Evolutionary conservation across 148 eudicot species (phyloP).

Genomic region (Salicornia ramosissima): DNA sequence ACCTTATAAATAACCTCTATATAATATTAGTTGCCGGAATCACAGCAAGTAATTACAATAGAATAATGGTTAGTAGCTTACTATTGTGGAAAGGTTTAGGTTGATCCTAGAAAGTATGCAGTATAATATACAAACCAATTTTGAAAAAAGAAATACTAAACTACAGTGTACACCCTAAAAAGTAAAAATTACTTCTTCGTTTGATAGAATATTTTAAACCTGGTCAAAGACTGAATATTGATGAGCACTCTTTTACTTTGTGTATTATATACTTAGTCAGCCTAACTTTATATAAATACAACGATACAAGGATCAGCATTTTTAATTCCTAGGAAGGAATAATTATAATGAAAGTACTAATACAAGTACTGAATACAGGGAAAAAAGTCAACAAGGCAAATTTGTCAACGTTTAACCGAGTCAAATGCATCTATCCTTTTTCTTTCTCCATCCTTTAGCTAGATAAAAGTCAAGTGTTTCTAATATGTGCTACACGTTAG

Average conservation of each 20-base stretch:
- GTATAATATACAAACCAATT: neutral
- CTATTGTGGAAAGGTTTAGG: neutral
- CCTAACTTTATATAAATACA: conserved; percentile 8
- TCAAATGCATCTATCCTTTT: conserved; percentile 7
- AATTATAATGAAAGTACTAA: neutral
- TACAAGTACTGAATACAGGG: neutral
- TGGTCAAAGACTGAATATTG: conserved; percentile 6
- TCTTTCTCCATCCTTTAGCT: neutral
- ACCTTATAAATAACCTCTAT: neutral
- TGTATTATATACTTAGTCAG: conserved; percentile 18
- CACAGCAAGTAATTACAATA: neutral
- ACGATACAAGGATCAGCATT: conserved; percentile 15
- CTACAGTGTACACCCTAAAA: neutral
- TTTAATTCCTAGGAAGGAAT: conserved; percentile 10
- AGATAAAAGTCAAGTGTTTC: conserved; percentile 7
- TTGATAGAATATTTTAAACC: neutral
- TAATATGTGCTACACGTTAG: conserved; percentile 17
- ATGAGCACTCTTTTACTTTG: neutral
- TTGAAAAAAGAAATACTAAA: neutral
- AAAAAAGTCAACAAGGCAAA: conserved; percentile 16
- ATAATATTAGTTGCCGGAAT: conserved; percentile 7
- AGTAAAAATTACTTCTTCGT: neutral
- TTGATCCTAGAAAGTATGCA: neutral
- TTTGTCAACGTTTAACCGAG: neutral
- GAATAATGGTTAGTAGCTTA: neutral